Base-by-base conservation (phyloP, 495 filamentous ascomycete genomes). In the Aspergillus wentii region DNA sequence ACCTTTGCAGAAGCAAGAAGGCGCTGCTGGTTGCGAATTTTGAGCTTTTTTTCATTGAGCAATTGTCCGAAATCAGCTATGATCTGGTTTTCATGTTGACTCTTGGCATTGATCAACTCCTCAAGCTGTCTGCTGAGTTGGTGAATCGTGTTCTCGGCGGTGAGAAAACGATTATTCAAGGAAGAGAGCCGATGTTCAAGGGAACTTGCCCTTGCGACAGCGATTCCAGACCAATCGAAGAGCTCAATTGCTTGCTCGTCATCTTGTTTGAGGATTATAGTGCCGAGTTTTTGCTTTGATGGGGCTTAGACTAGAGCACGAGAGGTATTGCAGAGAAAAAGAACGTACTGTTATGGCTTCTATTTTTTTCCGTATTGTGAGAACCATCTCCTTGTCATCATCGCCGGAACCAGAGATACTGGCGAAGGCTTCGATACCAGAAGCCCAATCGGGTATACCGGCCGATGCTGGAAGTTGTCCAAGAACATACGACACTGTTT, bases 11-110 rank as follows among this genome's bases (percentile, higher is more conserved):
- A 66, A 11, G 70, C 74, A 4, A 92, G 56, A 7, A 89, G 48
- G 14, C 81, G 72, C 44, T 88, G 82, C 54, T 92, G 85, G 43
- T 91, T 83, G 19, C 87, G 68, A 16, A 95, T 91, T 60, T 92
- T 94, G n/a, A 86, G 66, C 59, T 95, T 95, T 62, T 95, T 95
- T 49, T 82, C 80, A 46, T 95, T 95, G 0, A 95, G 59, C 2
- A 94, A 57, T 14, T 74, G 68, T 22, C 72, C 72, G 38, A 88
- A 87, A 52, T 86, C 88, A 25, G 76, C 70, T 3, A 94, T 61
- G 4, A 94, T 56, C 35, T 80, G 75, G 13, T 74, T 68, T 51
- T 95, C 87, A 38, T 88, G 75, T 13, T 78, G 76, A 28, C 60
- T 63, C 46, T 88, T 88, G 8, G 81, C 66, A 25, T 62, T 62